phyloP scores from a whole-genome alignment of 768 basidiomycete species.

The Boletus speciosus region DNA sequence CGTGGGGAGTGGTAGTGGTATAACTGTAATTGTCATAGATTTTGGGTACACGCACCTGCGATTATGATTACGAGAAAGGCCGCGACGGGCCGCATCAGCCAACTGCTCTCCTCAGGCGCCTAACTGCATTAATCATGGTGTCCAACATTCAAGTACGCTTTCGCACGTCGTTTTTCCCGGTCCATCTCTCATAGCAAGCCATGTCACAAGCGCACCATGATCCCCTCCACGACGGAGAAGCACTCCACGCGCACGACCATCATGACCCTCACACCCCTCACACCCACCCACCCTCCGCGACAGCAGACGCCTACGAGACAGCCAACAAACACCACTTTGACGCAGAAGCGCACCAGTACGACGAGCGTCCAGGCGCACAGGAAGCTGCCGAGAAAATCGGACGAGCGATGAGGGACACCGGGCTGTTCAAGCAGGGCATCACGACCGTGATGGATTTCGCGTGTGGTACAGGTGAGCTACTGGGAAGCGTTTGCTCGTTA shows the following conservation, averaged over 20 bases:
- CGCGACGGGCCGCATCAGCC: too few relatives aligned
- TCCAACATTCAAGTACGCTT: too few relatives aligned
- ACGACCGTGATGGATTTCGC: conserved; percentile 72
- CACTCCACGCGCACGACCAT: not conserved
- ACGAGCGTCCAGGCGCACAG: conserved; percentile 19
- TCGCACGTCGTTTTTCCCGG: too few relatives aligned
- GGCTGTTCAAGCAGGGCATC: conserved; percentile 49
- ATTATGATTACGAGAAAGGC: too few relatives aligned
- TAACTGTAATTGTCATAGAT: too few relatives aligned
- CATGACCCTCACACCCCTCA: not conserved
- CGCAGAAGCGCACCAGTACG: conserved; percentile 21
- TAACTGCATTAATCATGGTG: too few relatives aligned
- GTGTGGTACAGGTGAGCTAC: conserved; percentile 59
- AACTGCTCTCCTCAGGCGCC: too few relatives aligned
- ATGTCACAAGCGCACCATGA: not conserved
- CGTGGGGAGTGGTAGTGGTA: too few relatives aligned
- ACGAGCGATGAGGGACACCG: conserved; percentile 31
- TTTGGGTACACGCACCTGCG: too few relatives aligned
- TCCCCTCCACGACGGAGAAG: not conserved
- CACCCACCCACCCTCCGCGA: not conserved
- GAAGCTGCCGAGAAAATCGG: conserved; percentile 23
- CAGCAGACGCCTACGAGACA: conserved; percentile 11
- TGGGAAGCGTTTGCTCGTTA: too few relatives aligned
- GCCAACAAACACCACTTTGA: conserved; percentile 29
- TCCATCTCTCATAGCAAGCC: not conserved